Percentiles rank a stretch among this genome's conserved stretches.
Conservation (phyloP, 306 rosid genomes). For the Begonia masoniana region DNA sequence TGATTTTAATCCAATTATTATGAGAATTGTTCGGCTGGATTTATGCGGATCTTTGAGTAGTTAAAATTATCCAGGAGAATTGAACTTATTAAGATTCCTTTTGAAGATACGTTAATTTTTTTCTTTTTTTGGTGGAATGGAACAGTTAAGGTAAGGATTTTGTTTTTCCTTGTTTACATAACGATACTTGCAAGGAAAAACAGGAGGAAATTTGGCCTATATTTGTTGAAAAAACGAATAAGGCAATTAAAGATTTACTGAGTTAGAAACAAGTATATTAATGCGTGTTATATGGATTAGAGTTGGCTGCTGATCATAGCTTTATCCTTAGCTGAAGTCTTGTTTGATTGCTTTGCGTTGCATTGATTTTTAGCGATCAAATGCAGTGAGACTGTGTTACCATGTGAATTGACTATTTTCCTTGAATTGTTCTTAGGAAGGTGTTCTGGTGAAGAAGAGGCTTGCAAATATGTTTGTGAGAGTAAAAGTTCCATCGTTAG, state of each 20-base stretch:
- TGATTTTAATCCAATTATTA: too few species aligned
- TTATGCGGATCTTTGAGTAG: not conserved
- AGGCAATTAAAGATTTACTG: not conserved
- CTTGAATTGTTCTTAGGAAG: not conserved
- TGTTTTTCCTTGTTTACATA: not conserved
- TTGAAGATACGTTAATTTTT: not conserved
- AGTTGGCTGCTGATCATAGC: not conserved
- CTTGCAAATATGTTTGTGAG: not conserved
- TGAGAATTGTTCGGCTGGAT: too few species aligned
- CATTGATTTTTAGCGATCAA: not conserved
- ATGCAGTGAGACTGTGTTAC: not conserved
- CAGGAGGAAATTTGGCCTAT: not conserved
- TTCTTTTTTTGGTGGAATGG: not conserved
- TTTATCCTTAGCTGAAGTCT: not conserved
- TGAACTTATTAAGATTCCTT: not conserved
- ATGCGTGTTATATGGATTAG: not conserved
- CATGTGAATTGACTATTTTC: too few species aligned
- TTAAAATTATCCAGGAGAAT: not conserved
- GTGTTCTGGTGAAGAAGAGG: not conserved
- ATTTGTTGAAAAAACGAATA: not conserved
- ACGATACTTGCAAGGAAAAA: too few species aligned
- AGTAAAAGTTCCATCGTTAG: conserved; percentile 32
- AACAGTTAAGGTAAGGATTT: not conserved
- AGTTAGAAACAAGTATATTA: not conserved
- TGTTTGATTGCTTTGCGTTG: not conserved